Evolutionary conservation across 2,329 filamentous ascomycete species (phyloP), one percentile per base, ranked within the genome.

Genomic region (Venturia asperata): DNA sequence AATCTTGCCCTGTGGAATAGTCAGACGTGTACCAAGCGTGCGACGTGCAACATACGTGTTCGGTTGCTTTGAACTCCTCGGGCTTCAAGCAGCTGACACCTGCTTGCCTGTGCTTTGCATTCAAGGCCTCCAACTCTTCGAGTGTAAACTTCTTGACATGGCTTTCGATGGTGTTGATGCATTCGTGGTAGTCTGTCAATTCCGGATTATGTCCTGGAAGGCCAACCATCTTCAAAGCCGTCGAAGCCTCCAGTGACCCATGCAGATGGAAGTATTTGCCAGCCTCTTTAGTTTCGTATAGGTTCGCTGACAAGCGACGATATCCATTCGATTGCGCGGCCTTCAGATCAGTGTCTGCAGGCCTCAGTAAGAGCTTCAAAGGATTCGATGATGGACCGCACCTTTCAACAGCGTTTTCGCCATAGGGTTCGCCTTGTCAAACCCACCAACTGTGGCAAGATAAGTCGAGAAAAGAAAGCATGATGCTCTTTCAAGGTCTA

Each of bases 191-290:
- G 19, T 78, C 74, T 27, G 81, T 83, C 65, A 90, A 72, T 58
- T 86, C 84, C 1, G 86, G 84, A 6, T 83, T 78, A 65, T 85
- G 81, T 0, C 86, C 78, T 62, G 86, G 82, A 5, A 91, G 75
- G 0, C 87, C 88, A 69, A 91, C 82, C 87, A 90, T 90, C 56
- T 83, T 80, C 37, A 91, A 76, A 0, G 87, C 88, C 9, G 83
- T 87, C 11, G 84, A 86, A 3, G 88, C 88, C 69, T 91, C 87
- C 0, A 91, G 76, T 0, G 88, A 91, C 56, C 88, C 88, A 72
- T 91, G 88, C 34, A 91, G 87, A 70, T 91, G 88, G 71, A 89
- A 91, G 70, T 85, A 91, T 71, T 87, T 81, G n/a, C 82, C 84
- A 1, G 79, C 76, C n/a, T 79, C 81, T 72, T 84, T 86, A 10